Evolutionary conservation across 257 asterid genomes (phyloP).

Genomic region (Sherardia arvensis): DNA sequence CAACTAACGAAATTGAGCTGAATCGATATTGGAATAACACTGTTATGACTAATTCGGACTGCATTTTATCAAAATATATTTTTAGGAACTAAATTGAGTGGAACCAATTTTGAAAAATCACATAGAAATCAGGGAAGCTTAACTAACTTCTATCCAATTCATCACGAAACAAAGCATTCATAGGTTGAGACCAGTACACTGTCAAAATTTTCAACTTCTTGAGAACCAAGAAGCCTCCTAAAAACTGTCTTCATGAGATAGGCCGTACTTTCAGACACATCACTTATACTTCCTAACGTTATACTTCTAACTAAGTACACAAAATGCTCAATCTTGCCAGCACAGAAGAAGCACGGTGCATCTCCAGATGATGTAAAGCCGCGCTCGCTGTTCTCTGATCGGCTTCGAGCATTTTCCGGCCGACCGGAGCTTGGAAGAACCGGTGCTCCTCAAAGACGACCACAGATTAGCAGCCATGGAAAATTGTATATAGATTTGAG

Average conservation of each 20-base stretch:
- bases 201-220: constrained; percentile 10
- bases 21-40: too few species aligned
- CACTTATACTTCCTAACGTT: neutral
- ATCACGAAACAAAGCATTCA: neutral
- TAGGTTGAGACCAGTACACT: neutral
- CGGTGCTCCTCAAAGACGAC: constrained; percentile 15
- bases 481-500: too few species aligned
- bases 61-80: too few species aligned
- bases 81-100: too few species aligned
- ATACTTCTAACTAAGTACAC: neutral
- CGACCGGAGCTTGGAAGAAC: constrained; percentile 48
- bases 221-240: neutral
- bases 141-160: too few species aligned
- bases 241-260: too few species aligned
- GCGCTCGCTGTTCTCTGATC: constrained; percentile 57
- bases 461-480: constrained; percentile 35
- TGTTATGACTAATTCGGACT: too few species aligned
- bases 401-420: constrained; percentile 61
- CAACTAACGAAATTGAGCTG: too few species aligned
- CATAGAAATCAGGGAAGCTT: too few species aligned
- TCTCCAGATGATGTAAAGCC: constrained; percentile 79
- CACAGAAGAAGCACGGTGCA: constrained; percentile 61
- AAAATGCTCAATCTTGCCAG: constrained; percentile 27
- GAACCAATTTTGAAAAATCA: too few species aligned
- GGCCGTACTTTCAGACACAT: neutral